These are phyloP conservation scores for Soucietia sequanensis DNA, from an alignment of 805 yeast genomes.

Conservation along the genomic window DNA sequence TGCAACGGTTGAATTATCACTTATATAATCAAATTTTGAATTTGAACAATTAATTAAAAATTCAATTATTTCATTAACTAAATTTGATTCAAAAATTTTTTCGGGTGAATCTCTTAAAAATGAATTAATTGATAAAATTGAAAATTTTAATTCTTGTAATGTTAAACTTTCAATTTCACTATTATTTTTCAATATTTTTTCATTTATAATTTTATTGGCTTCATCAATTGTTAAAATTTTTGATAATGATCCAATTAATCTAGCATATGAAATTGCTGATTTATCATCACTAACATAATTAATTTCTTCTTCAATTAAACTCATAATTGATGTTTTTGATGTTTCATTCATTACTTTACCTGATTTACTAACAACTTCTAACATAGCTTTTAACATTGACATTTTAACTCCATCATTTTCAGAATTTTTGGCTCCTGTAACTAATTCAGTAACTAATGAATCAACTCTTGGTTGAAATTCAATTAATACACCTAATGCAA, in stretches of 20 bases:
- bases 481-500: conserved; percentile 83
- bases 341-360: conserved; percentile 75
- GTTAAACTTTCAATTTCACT: conserved; percentile 37
- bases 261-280: conserved; percentile 73
- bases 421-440: conserved; percentile 67
- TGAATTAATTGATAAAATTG: conserved; percentile 72
- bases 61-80: conserved; percentile 47
- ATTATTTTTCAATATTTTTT: conserved; percentile 54
- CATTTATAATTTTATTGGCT: conserved; percentile 55
- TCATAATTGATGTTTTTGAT: conserved; percentile 66
- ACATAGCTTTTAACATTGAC: conserved; percentile 80
- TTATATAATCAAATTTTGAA: conserved; percentile 48
- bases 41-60: conserved; percentile 47
- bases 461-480: conserved; percentile 92
- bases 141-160: conserved; percentile 46
- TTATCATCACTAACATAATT: conserved; percentile 47
- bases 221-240: conserved; percentile 64
- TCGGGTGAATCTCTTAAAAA: conserved; percentile 75
- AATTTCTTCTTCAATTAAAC: conserved; percentile 73
- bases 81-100: conserved; percentile 54
- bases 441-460: conserved; percentile 82
- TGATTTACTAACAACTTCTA: conserved; percentile 77
- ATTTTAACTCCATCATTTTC: conserved; percentile 72
- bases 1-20: conserved; percentile 77
- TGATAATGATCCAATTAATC: conserved; percentile 73